Conservation (phyloP, 139 green algal genomes). For the Coccomyxa sp. region DNA sequence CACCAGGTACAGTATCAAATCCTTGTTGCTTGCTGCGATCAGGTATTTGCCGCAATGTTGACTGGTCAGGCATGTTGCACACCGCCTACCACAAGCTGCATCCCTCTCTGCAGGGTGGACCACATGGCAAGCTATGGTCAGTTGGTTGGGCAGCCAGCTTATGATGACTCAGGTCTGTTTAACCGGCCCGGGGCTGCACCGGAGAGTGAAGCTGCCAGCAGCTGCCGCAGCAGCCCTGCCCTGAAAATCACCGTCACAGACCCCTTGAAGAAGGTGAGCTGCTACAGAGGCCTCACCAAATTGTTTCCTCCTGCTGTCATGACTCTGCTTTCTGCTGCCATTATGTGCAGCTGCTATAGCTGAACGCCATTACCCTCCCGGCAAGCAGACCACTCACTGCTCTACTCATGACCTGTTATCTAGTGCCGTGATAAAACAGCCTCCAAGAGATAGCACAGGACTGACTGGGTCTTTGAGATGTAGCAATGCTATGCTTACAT, state of each 20-base stretch:
- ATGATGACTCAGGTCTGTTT: constrained; percentile 43
- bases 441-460: not conserved
- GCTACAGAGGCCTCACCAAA: not conserved
- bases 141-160: constrained; percentile 36
- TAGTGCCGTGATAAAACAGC: not conserved
- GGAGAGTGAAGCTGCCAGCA: not conserved
- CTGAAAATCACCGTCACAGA: constrained; percentile 57
- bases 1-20: not conserved
- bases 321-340: not conserved
- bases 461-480: not conserved
- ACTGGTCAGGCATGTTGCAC: not conserved
- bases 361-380: not conserved
- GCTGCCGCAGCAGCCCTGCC: not conserved
- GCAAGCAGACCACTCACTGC: not conserved
- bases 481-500: not conserved
- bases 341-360: not conserved
- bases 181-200: constrained; percentile 10
- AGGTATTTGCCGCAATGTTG: not conserved
- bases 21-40: not conserved
- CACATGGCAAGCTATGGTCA: constrained; percentile 46
- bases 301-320: not conserved
- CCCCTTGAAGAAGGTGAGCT: constrained; percentile 43
- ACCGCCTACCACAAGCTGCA: not conserved
- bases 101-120: constrained; percentile 9
- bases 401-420: not conserved